Evolutionary conservation across 306 rosid genomes (phyloP), one percentile per base, ranked within the genome.

Genomic region (Cucurbita maxima): DNA sequence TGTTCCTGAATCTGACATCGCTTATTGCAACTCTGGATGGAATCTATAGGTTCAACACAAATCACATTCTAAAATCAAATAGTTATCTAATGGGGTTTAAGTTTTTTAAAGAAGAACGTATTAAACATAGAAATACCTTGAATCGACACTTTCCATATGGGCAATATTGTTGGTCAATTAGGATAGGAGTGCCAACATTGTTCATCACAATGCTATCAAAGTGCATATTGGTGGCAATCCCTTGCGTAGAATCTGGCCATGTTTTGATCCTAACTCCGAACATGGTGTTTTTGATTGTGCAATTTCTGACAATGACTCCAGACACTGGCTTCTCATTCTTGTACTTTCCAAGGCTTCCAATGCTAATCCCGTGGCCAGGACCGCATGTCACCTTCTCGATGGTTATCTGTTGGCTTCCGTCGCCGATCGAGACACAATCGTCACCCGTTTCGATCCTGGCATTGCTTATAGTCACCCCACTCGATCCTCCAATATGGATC

Each of bases 391-490:
- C 82, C 0, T 58, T 72, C 9, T 51, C 44, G 0, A 83, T 43
- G 0, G 22, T 61, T 10, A 87, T 53, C 2, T 82, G 22, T 20
- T 19, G 57, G 52, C 75, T 80, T 6, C 92, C 88, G 14, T 85
- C 86, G 1, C 92, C 85, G 4, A 87, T 56, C 0, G 91, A 87
- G 45, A 85, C 25, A 7, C 87, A 87, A 8, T 87, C 87, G 18
- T 87, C 87, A 2, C 92, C 86, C 0, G 86, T 87, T 34, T 30
- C 20, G 9, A 87, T 79, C 5, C 47, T 38, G 10, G 78, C 8
- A 38, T 85, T 76, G 0, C 40, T 58, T 50, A 85, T 22, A 5
- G 50, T 81, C 74, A 87, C 69, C 22, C 62, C 51, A 0, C 25
- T 64, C 25, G 92, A 85, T 18, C 86, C 79, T 0, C 83, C 84